These are phyloP conservation scores for Aspergillus pseudonomiae DNA, from an alignment of 2,329 filamentous ascomycete species.

Conservation along the genomic window DNA sequence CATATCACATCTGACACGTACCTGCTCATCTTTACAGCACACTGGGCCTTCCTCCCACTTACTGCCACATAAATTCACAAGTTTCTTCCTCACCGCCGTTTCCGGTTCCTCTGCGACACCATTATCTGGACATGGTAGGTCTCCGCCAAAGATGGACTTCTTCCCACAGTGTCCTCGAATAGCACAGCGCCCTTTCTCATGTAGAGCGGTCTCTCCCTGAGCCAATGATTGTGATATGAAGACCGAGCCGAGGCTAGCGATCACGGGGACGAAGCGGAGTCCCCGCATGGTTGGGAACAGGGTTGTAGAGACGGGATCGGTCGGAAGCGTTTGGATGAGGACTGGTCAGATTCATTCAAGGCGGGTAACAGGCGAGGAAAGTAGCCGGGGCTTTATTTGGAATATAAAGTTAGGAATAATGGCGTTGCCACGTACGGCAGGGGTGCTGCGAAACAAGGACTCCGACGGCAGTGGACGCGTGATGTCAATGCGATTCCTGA, in stretches of 20 bases:
- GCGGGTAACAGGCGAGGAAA: background rate
- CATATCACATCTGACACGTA: conserved; percentile 21
- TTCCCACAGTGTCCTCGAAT: conserved; percentile 91
- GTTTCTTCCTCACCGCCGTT: conserved; percentile 70
- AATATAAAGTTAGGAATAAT: background rate
- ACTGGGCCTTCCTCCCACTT: conserved; percentile 84
- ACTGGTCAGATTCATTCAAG: conserved; percentile 7
- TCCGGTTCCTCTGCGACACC: conserved; percentile 75
- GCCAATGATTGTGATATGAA: conserved; percentile 28
- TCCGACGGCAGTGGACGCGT: background rate
- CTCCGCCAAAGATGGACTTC: conserved; percentile 83
- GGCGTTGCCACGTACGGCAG: background rate
- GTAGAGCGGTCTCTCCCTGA: conserved; percentile 55
- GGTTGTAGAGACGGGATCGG: background rate
- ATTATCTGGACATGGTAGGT: conserved; percentile 93
- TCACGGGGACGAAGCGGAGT: conserved; percentile 28
- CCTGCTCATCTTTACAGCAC: conserved; percentile 83
- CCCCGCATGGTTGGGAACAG: conserved; percentile 34
- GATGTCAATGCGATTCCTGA: background rate
- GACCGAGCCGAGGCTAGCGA: conserved; percentile 33
- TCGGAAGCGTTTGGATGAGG: background rate
- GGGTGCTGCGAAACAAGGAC: background rate
- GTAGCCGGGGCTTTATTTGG: background rate
- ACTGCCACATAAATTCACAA: conserved; percentile 82
- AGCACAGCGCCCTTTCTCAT: conserved; percentile 86